Percentiles rank a stretch among this genome's conserved stretches.
These are phyloP conservation scores for Colletotrichum sp. DNA, from an alignment of 2,329 filamentous ascomycete genomes.

Conservation along the genomic window DNA sequence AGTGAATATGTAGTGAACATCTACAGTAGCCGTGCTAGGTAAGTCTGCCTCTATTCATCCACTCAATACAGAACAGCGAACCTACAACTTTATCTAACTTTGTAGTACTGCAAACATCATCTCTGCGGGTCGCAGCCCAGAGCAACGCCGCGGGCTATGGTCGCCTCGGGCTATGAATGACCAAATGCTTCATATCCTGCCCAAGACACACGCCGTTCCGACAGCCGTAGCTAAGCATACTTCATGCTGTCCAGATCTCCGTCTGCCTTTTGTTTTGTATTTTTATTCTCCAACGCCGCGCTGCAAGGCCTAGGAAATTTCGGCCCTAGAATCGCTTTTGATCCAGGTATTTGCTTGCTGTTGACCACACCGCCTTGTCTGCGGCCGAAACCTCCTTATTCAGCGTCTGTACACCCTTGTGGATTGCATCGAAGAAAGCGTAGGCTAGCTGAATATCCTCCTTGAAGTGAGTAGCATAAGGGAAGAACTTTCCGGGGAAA, in stretches of 20 bases:
- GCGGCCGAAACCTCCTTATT: slow-evolving; percentile 49
- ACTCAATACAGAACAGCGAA: slow-evolving; percentile 8
- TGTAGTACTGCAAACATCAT: slow-evolving; percentile 9
- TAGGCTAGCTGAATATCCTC: slow-evolving; percentile 65
- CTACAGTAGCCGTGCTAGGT: background rate
- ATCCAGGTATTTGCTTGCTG: slow-evolving; percentile 59
- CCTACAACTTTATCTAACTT: slow-evolving; percentile 15
- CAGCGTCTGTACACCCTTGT: slow-evolving; percentile 61
- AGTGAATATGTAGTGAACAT: background rate
- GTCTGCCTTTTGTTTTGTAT: slow-evolving; percentile 12
- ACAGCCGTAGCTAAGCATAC: background rate
- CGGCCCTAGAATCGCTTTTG: slow-evolving; percentile 41
- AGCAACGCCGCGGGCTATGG: background rate
- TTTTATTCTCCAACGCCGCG: slow-evolving; percentile 22
- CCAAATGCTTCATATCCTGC: slow-evolving; percentile 15
- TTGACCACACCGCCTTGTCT: slow-evolving; percentile 59
- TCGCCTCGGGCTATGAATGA: slow-evolving; percentile 1
- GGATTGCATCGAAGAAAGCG: slow-evolving; percentile 63
- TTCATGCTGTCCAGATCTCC: slow-evolving; percentile 7
- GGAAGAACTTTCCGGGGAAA: slow-evolving; percentile 61
- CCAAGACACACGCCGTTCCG: background rate
- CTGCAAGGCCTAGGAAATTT: slow-evolving; percentile 7
- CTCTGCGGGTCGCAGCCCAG: background rate
- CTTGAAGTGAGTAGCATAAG: slow-evolving; percentile 61
- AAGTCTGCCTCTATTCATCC: slow-evolving; percentile 3